phyloP scores from a whole-genome alignment of 106 monocot species.

The Ottelia alismoides region DNA sequence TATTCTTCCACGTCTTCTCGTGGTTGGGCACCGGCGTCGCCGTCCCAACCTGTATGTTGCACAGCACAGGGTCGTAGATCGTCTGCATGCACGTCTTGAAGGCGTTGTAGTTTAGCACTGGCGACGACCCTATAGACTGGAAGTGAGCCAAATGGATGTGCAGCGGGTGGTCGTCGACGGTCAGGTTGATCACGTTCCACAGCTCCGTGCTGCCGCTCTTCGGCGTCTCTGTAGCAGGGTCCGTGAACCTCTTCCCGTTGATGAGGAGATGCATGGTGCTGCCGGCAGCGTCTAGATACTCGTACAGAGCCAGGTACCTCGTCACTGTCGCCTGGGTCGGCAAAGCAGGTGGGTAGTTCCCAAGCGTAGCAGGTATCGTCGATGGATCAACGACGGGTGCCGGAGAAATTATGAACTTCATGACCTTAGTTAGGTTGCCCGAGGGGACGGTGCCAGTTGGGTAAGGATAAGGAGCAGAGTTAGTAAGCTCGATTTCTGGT shows the following conservation, averaged over 20 bases:
- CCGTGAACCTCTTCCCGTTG: conserved; percentile 5
- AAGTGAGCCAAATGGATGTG: conserved; percentile 7
- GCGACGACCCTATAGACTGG: conserved; percentile 1
- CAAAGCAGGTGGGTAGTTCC: background rate
- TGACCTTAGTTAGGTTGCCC: background rate
- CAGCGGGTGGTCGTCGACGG: conserved; percentile 10
- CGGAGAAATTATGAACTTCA: conserved; percentile 1
- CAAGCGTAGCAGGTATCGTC: background rate
- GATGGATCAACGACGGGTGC: background rate
- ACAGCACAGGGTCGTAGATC: no score
- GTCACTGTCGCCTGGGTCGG: background rate
- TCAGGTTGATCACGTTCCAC: conserved; percentile 12
- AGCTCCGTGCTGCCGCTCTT: conserved; percentile 2
- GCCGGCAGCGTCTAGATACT: background rate
- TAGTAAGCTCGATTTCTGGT: background rate
- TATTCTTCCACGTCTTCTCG: no score
- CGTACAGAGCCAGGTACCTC: conserved; percentile 7
- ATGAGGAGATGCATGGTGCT: conserved; percentile 1
- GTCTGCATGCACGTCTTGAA: no score
- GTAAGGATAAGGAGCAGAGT: conserved; percentile 4
- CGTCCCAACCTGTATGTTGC: no score
- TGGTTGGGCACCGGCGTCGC: no score
- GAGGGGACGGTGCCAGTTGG: background rate
- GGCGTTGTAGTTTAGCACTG: background rate
- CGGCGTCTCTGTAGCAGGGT: conserved; percentile 6